Percentiles rank a stretch among this genome's conserved stretches.
Conservation (phyloP, 2,329 filamentous ascomycete species). For the Colletotrichum incanum region DNA sequence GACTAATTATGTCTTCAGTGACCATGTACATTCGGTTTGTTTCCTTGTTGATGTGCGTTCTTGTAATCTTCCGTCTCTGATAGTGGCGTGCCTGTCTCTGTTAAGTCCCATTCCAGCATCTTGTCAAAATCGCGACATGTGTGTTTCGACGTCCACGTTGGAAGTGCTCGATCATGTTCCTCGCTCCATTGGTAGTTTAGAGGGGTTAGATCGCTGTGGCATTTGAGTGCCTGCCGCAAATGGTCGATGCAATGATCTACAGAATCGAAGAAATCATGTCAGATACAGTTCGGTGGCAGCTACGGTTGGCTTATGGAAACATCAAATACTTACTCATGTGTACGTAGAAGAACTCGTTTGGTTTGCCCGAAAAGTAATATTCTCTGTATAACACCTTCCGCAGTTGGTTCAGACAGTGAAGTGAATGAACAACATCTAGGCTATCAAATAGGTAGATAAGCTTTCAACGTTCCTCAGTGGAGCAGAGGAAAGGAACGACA, state of each 20-base stretch:
- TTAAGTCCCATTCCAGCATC: neutral
- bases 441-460: neutral
- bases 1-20: no score
- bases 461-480: neutral
- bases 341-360: neutral
- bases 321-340: neutral
- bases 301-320: neutral
- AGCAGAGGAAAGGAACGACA: no score
- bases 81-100: neutral
- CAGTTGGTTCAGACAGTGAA: neutral
- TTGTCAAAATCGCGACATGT: conserved; percentile 2
- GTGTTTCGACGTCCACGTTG: neutral
- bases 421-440: conserved; percentile 1
- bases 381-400: neutral
- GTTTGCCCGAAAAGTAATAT: neutral
- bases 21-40: neutral
- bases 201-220: neutral
- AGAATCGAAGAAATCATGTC: neutral
- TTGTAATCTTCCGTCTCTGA: neutral
- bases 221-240: neutral
- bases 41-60: neutral
- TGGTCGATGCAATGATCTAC: neutral
- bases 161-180: neutral
- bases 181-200: neutral
- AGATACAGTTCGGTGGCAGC: neutral